Evolutionary conservation across 257 asterid species (phyloP).

Genomic region (Nicotiana paniculata): DNA sequence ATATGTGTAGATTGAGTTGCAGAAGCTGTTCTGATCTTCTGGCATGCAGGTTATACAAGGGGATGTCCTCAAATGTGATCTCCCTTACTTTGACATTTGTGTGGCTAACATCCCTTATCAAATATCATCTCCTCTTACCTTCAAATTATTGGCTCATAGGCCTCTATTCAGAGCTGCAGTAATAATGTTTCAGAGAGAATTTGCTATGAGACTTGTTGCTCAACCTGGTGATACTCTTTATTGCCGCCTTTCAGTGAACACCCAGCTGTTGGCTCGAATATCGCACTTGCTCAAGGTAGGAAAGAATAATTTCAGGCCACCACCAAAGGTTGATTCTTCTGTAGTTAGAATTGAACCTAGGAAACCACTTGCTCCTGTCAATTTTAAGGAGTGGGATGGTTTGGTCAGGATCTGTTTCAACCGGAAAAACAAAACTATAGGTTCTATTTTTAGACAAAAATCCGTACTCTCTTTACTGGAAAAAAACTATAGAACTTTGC

Average conservation of each 20-base stretch:
- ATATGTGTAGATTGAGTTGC: neutral
- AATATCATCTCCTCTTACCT: conserved; percentile 94
- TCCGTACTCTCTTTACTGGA: conserved; percentile 57
- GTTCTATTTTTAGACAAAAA: conserved; percentile 77
- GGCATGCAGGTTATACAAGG: conserved; percentile 78
- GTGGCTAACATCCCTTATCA: conserved; percentile 96
- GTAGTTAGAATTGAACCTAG: conserved; percentile 91
- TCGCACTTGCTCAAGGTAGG: conserved; percentile 90
- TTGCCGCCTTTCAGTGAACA: conserved; percentile 92
- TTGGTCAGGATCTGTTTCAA: conserved; percentile 89
- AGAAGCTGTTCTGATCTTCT: neutral
- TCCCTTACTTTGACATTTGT: conserved; percentile 92
- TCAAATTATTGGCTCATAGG: conserved; percentile 72
- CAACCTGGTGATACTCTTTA: conserved; percentile 89
- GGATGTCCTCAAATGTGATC: conserved; percentile 85
- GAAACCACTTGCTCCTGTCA: conserved; percentile 69
- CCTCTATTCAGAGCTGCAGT: conserved; percentile 93
- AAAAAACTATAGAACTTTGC: conserved; percentile 85
- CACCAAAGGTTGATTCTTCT: conserved; percentile 94
- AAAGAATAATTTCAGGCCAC: conserved; percentile 91
- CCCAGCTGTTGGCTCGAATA: conserved; percentile 72
- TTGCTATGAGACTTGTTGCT: conserved; percentile 95
- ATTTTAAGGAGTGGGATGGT: conserved; percentile 98
- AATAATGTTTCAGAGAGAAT: conserved; percentile 92
- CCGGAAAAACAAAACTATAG: conserved; percentile 75